These are phyloP conservation scores for Wickerhamomyces bovis DNA, from an alignment of 805 yeast species.

Conservation along the genomic window DNA sequence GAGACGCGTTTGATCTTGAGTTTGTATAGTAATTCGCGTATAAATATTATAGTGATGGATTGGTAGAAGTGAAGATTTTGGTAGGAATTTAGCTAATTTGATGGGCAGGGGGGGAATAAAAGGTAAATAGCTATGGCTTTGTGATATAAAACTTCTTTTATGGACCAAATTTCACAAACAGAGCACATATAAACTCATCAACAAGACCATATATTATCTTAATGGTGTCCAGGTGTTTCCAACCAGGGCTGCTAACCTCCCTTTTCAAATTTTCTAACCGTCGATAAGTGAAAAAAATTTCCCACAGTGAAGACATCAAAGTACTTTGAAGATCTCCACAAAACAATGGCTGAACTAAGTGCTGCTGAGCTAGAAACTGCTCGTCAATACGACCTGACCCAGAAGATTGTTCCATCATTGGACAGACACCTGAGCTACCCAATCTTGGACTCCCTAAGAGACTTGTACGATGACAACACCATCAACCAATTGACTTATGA, in stretches of 20 bases:
- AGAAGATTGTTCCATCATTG: conserved; percentile 48
- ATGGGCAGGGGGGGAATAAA: too few relatives aligned
- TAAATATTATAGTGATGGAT: too few relatives aligned
- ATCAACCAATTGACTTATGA: conserved; percentile 44
- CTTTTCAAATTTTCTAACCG: neutral
- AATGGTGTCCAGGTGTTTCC: conserved; percentile 1
- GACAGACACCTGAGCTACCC: conserved; percentile 58
- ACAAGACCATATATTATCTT: too few relatives aligned
- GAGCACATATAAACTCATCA: too few relatives aligned
- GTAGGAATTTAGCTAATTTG: too few relatives aligned
- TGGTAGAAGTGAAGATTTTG: too few relatives aligned
- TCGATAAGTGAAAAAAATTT: conserved; percentile 2
- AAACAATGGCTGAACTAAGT: conserved; percentile 21
- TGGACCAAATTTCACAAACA: too few relatives aligned
- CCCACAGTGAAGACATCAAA: conserved; percentile 1
- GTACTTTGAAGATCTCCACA: neutral
- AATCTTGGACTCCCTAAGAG: conserved; percentile 41
- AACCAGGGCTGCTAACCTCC: neutral
- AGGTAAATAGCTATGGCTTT: too few relatives aligned
- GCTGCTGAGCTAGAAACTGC: conserved; percentile 35
- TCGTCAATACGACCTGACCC: conserved; percentile 47
- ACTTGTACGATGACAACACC: conserved; percentile 38
- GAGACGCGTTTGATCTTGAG: too few relatives aligned
- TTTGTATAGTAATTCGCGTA: too few relatives aligned
- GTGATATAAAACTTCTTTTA: too few relatives aligned